Evolutionary conservation across 2,329 filamentous ascomycete species (phyloP), one percentile per base, ranked within the genome.

Genomic region (Fusarium duplospermum): DNA sequence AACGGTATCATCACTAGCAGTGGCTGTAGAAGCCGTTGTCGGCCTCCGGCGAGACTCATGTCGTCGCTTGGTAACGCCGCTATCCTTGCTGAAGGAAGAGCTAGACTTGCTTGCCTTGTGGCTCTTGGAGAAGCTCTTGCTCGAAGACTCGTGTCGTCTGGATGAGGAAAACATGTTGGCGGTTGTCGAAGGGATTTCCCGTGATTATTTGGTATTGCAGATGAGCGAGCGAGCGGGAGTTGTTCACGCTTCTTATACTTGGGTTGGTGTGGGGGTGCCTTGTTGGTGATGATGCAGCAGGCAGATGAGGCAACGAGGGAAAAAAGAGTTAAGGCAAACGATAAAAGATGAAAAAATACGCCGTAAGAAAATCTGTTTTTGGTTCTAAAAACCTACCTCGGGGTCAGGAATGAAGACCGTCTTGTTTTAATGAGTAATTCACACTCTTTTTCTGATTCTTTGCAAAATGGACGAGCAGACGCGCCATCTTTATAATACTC

Each of bases 41-140:
- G 87, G 86, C 20, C 88, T 85, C 38, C 87, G 80, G 35, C 81
- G 83, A 66, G 86, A 83, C 54, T 90, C 88, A 79, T 88, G 87
- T 69, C 87, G 86, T 73, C 85, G 83, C 80, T 90, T 90, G 31
- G 86, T 86, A 18, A 90, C 82, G 3, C 89, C 88, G 47, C 84
- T 82, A 27, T 86, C 86, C 71, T 88, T 89, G 79, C 84, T 87
- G 78, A 90, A 89, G 2, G 88, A 90, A 3, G 87, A 84, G 76
- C 81, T 88, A 6, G 88, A 87, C 73, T 87, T 89, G 75, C 81
- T 84, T 27, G 77, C 76, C 71, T 88, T 88, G 65, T 88, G 85
- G 70, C 85, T 82, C 72, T 88, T 89, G 62, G 87, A 87, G 67
- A 88, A 89, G 81, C 86, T 89, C 81, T 83, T 87, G 83, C 76